Percentiles rank a stretch among this genome's conserved stretches.
Evolutionary conservation across 2,329 filamentous ascomycete species (phyloP).

Genomic region (Curvularia sp.): DNA sequence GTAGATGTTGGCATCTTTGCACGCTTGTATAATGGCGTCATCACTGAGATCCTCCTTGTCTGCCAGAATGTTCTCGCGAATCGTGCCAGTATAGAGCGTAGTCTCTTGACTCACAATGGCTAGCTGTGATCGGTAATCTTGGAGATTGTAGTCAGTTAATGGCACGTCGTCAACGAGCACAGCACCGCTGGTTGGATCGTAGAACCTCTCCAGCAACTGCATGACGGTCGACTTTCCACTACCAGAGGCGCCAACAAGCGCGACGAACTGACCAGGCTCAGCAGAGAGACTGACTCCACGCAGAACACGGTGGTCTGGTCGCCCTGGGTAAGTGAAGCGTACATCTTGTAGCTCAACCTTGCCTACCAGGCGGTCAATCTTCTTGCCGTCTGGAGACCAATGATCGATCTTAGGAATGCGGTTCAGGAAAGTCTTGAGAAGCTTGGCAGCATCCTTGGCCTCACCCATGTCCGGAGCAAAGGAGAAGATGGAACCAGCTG

Average conservation of each 20-base stretch:
- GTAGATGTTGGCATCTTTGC: slow-evolving; percentile 66
- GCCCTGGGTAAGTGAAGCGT: slow-evolving; percentile 91
- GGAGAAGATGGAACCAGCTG: slow-evolving; percentile 88
- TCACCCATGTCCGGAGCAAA: slow-evolving; percentile 98
- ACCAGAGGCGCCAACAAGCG: slow-evolving; percentile 90
- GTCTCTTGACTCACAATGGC: slow-evolving; percentile 96
- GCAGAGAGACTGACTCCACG: slow-evolving; percentile 79
- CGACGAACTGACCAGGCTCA: slow-evolving; percentile 81
- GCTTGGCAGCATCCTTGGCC: slow-evolving; percentile 80
- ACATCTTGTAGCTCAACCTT: slow-evolving; percentile 89
- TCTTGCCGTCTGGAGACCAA: slow-evolving; percentile 49
- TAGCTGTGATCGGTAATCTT: slow-evolving; percentile 82
- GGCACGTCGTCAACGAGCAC: slow-evolving; percentile 85
- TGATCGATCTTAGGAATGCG: slow-evolving; percentile 73
- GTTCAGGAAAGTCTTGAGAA: slow-evolving; percentile 85
- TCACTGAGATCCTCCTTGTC: slow-evolving; percentile 72
- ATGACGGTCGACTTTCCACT: slow-evolving; percentile 96
- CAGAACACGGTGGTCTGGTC: slow-evolving; percentile 89
- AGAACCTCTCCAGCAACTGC: slow-evolving; percentile 90
- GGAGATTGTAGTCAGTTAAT: slow-evolving; percentile 77
- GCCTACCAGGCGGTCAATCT: slow-evolving; percentile 66
- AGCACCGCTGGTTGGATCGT: slow-evolving; percentile 82
- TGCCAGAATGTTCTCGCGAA: slow-evolving; percentile 81
- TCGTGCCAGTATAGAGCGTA: slow-evolving; percentile 90
- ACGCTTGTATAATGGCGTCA: slow-evolving; percentile 76